Percentiles rank a stretch among this genome's conserved stretches.
phyloP scores from a whole-genome alignment of 164 flowering plant species.

The Cinnamomum chago region DNA sequence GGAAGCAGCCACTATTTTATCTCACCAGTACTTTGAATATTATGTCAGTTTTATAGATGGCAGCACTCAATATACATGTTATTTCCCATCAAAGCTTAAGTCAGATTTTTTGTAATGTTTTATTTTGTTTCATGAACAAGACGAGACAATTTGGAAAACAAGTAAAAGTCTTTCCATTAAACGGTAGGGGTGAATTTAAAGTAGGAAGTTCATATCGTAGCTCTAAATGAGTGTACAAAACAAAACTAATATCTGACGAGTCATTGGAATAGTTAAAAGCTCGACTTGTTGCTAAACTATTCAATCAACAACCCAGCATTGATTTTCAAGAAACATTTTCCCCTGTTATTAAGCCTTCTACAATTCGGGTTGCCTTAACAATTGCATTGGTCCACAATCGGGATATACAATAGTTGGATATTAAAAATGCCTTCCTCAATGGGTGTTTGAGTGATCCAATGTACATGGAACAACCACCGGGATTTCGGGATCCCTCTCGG shows the following conservation, averaged over 20 bases:
- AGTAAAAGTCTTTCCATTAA: background rate
- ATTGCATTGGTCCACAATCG: background rate
- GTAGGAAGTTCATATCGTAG: background rate
- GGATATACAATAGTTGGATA: background rate
- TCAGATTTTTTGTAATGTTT: background rate
- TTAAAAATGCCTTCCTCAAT: background rate
- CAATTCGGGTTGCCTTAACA: background rate
- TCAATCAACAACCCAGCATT: background rate
- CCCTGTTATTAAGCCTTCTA: background rate
- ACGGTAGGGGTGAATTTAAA: background rate
- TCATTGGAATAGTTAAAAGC: background rate
- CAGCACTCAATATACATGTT: background rate
- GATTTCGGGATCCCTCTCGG: background rate
- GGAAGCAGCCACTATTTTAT: background rate
- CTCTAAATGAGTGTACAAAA: slow-evolving; percentile 3
- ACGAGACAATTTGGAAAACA: background rate
- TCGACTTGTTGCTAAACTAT: background rate
- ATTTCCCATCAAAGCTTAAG: background rate
- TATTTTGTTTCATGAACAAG: background rate
- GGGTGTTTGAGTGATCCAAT: background rate
- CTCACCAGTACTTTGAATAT: background rate
- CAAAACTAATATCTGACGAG: background rate
- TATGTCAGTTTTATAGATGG: slow-evolving; percentile 1
- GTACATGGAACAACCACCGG: background rate
- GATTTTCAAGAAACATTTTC: background rate